These are phyloP conservation scores for Debaryomyces robertsiae DNA, from an alignment of 1,139 yeast species.

Conservation along the genomic window DNA sequence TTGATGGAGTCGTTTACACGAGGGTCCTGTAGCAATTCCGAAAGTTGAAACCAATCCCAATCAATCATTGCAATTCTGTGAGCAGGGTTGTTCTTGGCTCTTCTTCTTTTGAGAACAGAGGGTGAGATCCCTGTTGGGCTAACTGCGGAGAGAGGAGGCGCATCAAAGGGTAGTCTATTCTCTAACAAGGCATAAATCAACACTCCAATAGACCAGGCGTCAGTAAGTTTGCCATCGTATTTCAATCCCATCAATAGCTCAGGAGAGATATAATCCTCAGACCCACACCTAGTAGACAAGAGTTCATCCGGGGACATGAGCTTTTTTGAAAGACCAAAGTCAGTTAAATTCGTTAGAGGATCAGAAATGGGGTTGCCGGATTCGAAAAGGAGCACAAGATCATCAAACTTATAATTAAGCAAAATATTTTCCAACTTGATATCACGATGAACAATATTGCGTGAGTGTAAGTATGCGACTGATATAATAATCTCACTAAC, in stretches of 20 bases:
- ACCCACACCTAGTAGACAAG: constrained; percentile 87
- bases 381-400: constrained; percentile 9
- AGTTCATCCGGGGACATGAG: constrained; percentile 61
- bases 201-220: constrained; percentile 94
- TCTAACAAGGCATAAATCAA: constrained; percentile 82
- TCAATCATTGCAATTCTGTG: constrained; percentile 91
- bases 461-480: constrained; percentile 69
- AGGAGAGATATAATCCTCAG: constrained; percentile 94
- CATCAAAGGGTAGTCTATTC: constrained; percentile 86
- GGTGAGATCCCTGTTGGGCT: constrained; percentile 40
- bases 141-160: constrained; percentile 44
- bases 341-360: constrained; percentile 69
- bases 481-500: constrained; percentile 72
- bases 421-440: constrained; percentile 82
- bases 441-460: constrained; percentile 80
- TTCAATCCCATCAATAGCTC: constrained; percentile 87
- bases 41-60: constrained; percentile 73
- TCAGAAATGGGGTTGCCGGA: constrained; percentile 13
- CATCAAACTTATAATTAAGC: constrained; percentile 37
- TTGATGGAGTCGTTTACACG: constrained; percentile 21
- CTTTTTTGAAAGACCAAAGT: constrained; percentile 81
- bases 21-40: constrained; percentile 22
- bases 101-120: constrained; percentile 49
- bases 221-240: constrained; percentile 87
- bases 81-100: constrained; percentile 65